Percentiles rank a stretch among this genome's conserved stretches.
Conservation (phyloP, 164 flowering plant genomes). For the Akebia trifoliata region DNA sequence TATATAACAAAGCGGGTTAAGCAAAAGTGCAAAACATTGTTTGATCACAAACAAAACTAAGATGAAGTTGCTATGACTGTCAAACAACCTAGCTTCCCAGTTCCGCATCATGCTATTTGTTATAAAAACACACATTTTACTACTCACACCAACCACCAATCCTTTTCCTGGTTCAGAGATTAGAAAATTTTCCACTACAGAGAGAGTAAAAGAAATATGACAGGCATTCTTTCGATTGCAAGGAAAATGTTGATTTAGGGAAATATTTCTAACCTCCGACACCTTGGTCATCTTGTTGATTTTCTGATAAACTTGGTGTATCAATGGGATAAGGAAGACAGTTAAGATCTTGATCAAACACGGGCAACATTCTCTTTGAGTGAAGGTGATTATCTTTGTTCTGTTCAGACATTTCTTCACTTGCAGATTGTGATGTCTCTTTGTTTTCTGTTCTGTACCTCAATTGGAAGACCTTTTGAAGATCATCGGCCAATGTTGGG, state of each 20-base stretch:
- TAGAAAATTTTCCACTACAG: not conserved
- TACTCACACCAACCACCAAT: not conserved
- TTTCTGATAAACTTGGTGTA: conserved; percentile 12
- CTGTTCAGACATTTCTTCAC: conserved; percentile 8
- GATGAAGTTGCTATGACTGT: not conserved
- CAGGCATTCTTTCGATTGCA: not conserved
- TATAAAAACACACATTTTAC: too few species aligned
- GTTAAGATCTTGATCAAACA: conserved; percentile 39
- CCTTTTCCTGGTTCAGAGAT: not conserved
- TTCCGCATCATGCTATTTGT: too few species aligned
- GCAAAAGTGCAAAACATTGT: too few species aligned
- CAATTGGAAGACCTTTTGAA: conserved; percentile 20
- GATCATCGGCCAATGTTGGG: conserved; percentile 28
- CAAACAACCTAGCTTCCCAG: too few species aligned
- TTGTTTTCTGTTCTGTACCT: conserved; percentile 16
- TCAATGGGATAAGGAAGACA: conserved; percentile 29
- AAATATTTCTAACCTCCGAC: conserved; percentile 30
- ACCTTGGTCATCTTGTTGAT: conserved; percentile 17
- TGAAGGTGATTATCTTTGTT: conserved; percentile 5
- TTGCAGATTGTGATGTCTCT: conserved; percentile 6
- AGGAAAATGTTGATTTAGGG: not conserved
- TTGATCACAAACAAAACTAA: not conserved
- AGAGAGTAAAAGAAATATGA: not conserved
- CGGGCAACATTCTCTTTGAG: conserved; percentile 16
- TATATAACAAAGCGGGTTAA: too few species aligned